Conservation (phyloP, 2,329 filamentous ascomycete species). For the Monascus ruber region DNA sequence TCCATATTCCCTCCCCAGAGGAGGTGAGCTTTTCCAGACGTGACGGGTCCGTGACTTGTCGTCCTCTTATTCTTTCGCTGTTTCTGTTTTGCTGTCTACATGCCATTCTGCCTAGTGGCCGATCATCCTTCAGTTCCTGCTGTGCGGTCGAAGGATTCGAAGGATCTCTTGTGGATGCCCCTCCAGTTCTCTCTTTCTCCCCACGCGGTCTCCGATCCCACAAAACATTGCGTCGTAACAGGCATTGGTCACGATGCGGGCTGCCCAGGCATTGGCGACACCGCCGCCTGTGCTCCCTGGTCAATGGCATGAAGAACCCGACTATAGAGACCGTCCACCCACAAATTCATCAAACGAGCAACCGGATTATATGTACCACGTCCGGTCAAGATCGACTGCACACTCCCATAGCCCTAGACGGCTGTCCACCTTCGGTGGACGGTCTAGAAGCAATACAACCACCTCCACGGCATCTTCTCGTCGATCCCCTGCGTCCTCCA, state of each 20-base stretch:
- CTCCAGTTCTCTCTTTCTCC: conserved; percentile 3
- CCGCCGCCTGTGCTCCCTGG: not conserved
- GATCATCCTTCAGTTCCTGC: too few relatives aligned
- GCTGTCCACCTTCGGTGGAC: conserved; percentile 28
- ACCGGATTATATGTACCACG: conserved; percentile 22
- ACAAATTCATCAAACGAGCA: conserved; percentile 22
- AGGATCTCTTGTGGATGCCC: not conserved
- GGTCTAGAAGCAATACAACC: conserved; percentile 35
- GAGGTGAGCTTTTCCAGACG: not conserved
- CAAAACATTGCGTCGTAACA: not conserved
- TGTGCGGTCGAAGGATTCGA: too few relatives aligned
- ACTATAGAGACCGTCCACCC: conserved; percentile 19
- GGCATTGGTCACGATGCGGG: not conserved
- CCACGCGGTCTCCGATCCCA: not conserved
- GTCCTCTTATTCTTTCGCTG: too few relatives aligned
- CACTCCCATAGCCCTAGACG: conserved; percentile 28
- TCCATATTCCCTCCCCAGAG: not conserved
- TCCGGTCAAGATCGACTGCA: conserved; percentile 25
- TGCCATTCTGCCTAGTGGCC: too few relatives aligned
- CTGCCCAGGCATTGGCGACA: not conserved
- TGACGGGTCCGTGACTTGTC: too few relatives aligned
- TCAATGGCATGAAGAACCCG: conserved; percentile 11
- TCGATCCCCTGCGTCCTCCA: conserved; percentile 35
- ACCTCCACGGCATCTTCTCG: conserved; percentile 39
- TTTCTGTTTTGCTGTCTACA: too few relatives aligned